Evolutionary conservation across 805 yeast species (phyloP), one percentile per base, ranked within the genome.

Genomic region (Yarrowia bubula): DNA sequence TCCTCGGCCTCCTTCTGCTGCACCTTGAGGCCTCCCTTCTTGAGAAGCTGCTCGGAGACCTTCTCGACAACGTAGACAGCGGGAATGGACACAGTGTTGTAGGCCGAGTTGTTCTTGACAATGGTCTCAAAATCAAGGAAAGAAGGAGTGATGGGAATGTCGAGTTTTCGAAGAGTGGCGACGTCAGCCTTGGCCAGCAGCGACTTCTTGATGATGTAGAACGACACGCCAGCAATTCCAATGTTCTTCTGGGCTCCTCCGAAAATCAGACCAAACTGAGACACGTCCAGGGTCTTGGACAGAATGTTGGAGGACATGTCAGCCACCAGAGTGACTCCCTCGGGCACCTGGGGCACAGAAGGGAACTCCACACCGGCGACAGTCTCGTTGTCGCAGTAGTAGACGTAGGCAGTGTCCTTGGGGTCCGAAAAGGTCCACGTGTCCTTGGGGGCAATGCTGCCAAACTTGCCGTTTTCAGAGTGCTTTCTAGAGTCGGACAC

Each of bases 181-280:
- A 79, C 87, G 68, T 85, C 89, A 2, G 84, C 70, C 69, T 85
- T 85, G 32, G 86, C 88, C 32, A 95, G 77, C 65, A 95, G 81
- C 1, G 86, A 73, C 75, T 92, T 93, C 77, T 90, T 91, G 76
- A 92, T 87, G 71, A 95, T 93, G 76, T 92, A 93, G 68, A 95
- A 82, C 14, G 98, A 88, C 69, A 95, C 84, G 42, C 99, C 99
- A 9, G 99, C 98, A 73, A 95, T 80, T 65, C 99, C 99, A 73
- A 95, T 91, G 76, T 95, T 95, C 78, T 95, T 95, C 78, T 95
- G 99, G 32, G 98, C 99, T 68, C 99, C 99, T 17, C 97, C 99
- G 84, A 92, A 86, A 68, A 95, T 87, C 32, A 92, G 79, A 61
- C 97, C 98, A 73, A 84, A 93, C 76, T 90, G 87, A 65, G 89